phyloP scores from a whole-genome alignment of 2,329 filamentous ascomycete genomes.

The Aureobasidium sp. region DNA sequence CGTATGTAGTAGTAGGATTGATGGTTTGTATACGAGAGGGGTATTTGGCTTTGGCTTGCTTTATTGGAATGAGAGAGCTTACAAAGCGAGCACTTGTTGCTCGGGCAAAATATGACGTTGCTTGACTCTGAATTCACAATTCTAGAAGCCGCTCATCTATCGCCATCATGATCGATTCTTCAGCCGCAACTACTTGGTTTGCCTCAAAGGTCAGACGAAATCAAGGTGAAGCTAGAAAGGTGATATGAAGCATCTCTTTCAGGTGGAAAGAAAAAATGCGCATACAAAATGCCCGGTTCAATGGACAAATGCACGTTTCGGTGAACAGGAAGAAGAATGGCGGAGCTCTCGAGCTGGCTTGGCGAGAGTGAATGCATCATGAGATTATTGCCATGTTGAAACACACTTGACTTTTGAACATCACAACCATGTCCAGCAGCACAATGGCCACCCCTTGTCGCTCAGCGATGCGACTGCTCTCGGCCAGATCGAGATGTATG shows the following conservation, averaged over 20 bases:
- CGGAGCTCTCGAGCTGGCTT: not conserved
- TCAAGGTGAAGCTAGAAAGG: not conserved
- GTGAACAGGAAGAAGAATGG: not conserved
- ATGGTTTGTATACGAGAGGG: not conserved
- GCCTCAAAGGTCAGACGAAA: too few species aligned
- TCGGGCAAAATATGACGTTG: not conserved
- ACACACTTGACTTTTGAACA: not conserved
- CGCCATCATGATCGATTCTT: not conserved
- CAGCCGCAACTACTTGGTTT: not conserved
- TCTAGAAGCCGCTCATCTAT: not conserved
- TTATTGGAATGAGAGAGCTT: constrained; percentile 1
- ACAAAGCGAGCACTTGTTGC: not conserved
- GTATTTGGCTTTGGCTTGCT: not conserved
- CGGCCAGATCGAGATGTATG: constrained; percentile 11
- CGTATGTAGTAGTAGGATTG: not conserved
- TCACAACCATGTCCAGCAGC: constrained; percentile 1
- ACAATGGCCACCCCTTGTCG: constrained; percentile 11
- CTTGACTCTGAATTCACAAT: not conserved
- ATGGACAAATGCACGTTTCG: not conserved
- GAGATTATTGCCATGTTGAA: not conserved
- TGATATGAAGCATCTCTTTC: not conserved
- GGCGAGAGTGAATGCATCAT: not conserved
- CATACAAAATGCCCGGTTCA: not conserved
- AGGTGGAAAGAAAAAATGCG: not conserved
- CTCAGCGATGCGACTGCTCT: constrained; percentile 14